Conservation (phyloP, 306 rosid genomes). For the Cucurbita pepo region DNA sequence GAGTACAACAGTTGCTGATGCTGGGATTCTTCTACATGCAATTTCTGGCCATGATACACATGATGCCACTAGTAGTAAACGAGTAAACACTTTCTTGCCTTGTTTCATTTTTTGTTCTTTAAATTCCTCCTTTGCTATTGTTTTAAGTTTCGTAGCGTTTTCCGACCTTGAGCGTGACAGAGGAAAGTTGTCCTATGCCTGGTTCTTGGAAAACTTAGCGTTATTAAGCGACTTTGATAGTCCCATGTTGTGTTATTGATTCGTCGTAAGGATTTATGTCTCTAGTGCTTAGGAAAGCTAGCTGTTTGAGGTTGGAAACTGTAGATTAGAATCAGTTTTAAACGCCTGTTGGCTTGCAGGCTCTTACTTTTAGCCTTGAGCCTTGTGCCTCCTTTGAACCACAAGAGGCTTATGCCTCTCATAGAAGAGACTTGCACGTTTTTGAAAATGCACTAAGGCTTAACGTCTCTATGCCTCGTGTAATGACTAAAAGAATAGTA, state of each 20-base stretch:
- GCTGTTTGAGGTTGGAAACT: background rate
- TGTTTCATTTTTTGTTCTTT: background rate
- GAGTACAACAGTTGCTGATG: conserved; percentile 73
- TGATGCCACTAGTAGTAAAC: conserved; percentile 88
- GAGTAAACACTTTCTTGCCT: conserved; percentile 23
- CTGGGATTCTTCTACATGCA: conserved; percentile 80
- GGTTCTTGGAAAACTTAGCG: background rate
- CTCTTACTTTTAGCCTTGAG: too few relatives aligned
- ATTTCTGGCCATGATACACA: conserved; percentile 79
- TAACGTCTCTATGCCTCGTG: too few relatives aligned
- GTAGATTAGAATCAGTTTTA: background rate
- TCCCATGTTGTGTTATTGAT: background rate
- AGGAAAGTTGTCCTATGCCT: background rate
- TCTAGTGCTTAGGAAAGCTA: background rate
- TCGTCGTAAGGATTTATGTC: background rate
- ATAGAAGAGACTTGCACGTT: too few relatives aligned
- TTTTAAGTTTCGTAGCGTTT: background rate
- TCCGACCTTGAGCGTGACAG: background rate
- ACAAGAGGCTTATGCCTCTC: too few relatives aligned
- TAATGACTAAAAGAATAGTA: too few relatives aligned
- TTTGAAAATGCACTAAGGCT: too few relatives aligned
- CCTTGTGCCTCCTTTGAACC: too few relatives aligned
- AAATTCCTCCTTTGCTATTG: background rate
- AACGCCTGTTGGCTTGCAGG: too few relatives aligned
- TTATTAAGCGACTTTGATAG: background rate